Evolutionary conservation across 1,284 basidiomycete genomes (phyloP), one percentile per base, ranked within the genome.

Genomic region (Neolentinus lepideus): DNA sequence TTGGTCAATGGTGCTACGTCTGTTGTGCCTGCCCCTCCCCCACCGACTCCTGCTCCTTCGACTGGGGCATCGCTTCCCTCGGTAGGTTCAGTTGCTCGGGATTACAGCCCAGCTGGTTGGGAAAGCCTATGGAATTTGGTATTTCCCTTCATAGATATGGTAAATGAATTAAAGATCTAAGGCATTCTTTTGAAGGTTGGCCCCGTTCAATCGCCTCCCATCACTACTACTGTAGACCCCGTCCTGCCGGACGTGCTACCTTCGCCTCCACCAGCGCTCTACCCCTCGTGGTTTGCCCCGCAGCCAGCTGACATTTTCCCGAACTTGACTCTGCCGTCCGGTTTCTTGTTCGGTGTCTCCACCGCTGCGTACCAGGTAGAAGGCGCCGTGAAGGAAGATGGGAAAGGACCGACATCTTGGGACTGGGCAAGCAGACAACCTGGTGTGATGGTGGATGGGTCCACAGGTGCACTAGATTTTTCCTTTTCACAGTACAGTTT

Each of bases 291-390:
- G 71, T 78, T 71, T 58, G 65, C 75, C 1, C 72, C 72, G 3
- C 60, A 62, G 8, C 76, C 76, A 1, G 69, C 70, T 51, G 64
- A 73, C 56, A 67, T 78, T 31, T 64, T 77, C 27, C 71, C 71
- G 9, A 60, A 68, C 35, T 63, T 75, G 46, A 72, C 73, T 58
- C 66, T 79, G 24, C 73, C 75, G 1, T 63, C 71, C 25, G 70
- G 69, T 1, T 75, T 78, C 64, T 66, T 72, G 50, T 77, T 78
- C 58, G 77, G 77, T 38, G 75, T 78, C 2, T 75, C 74, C 2
- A 77, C 75, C 0, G 74, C 75, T 25, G 74, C 76, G 3, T 78
- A 74, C 60, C 76, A 78, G 57, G 76, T 78, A 22, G 76, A 78
- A 66, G 77, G 77, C 6, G 76, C 76, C 3, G 70, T 66, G 2